A percentile compares a stretch with the other conserved stretches of the same genome.
These are phyloP conservation scores for Marasmius tenuissimus DNA, from an alignment of 1,284 basidiomycete genomes.

Conservation along the genomic window DNA sequence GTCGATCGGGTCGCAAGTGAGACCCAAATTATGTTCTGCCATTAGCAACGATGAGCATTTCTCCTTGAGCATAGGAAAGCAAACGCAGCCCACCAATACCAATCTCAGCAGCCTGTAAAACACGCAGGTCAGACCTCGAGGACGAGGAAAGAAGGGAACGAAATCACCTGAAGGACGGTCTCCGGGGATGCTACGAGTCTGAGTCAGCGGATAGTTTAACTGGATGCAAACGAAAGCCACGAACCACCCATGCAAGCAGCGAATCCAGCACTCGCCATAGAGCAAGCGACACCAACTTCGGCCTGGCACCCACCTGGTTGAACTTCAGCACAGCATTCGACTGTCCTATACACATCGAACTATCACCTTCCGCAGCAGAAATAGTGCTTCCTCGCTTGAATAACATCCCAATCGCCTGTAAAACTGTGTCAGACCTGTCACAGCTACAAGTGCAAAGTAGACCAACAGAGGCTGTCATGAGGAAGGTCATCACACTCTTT, in stretches of 20 bases:
- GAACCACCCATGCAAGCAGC: conserved; percentile 89
- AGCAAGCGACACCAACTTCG: conserved; percentile 68
- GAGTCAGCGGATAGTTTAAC: neutral
- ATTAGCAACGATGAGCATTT: conserved; percentile 5
- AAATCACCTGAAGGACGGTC: conserved; percentile 67
- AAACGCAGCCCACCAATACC: conserved; percentile 68
- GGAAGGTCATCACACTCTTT: conserved; percentile 83
- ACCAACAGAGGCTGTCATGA: conserved; percentile 78
- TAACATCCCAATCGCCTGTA: conserved; percentile 89
- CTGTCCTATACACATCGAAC: no score
- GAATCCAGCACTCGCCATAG: conserved; percentile 92
- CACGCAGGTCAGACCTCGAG: conserved; percentile 10
- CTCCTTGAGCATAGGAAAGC: conserved; percentile 5
- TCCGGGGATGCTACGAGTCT: conserved; percentile 63
- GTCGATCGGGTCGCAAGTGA: conserved; percentile 93
- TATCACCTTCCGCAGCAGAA: conserved; percentile 82
- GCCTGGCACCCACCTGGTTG: conserved; percentile 73
- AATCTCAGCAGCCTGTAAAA: conserved; percentile 84
- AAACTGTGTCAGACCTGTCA: conserved; percentile 4
- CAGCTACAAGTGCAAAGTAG: neutral
- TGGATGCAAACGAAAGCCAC: conserved; percentile 17
- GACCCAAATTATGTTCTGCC: conserved; percentile 80
- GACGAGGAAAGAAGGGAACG: neutral
- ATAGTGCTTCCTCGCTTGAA: conserved; percentile 98
- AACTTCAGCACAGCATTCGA: neutral